Evolutionary conservation across 2,329 filamentous ascomycete genomes (phyloP).

Genomic region (Ophiostoma angusticollis): DNA sequence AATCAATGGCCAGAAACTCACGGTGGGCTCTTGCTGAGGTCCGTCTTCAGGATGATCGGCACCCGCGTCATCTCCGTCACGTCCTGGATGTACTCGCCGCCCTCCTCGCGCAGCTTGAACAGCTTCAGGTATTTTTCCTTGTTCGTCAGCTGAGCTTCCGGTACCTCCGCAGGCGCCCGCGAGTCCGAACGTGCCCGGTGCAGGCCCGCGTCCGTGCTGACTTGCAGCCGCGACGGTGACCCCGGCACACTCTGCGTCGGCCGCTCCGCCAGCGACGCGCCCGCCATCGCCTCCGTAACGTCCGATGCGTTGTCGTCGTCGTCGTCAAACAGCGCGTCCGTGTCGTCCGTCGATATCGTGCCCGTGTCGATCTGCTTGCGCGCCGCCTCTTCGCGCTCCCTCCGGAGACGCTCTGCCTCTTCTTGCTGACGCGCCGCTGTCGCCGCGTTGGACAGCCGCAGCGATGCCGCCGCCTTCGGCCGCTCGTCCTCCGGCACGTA

Average conservation of each 20-base stretch:
- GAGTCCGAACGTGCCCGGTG: conserved; percentile 89
- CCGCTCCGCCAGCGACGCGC: conserved; percentile 77
- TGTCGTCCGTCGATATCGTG: conserved; percentile 84
- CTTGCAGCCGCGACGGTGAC: conserved; percentile 67
- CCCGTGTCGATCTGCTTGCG: conserved; percentile 90
- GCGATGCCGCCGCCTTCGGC: conserved; percentile 65
- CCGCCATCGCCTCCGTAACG: conserved; percentile 79
- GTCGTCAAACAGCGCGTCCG: conserved; percentile 91
- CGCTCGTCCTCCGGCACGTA: conserved; percentile 96
- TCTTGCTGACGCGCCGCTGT: conserved; percentile 71
- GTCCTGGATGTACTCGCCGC: conserved; percentile 94
- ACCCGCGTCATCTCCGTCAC: conserved; percentile 95
- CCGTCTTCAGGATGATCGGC: conserved; percentile 96
- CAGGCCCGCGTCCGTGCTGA: conserved; percentile 51
- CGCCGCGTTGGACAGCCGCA: conserved; percentile 60
- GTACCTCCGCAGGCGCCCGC: conserved; percentile 68
- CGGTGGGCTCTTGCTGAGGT: conserved; percentile 97
- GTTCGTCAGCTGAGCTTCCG: conserved; percentile 70
- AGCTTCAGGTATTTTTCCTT: conserved; percentile 94
- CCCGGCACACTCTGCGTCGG: conserved; percentile 92
- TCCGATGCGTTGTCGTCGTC: conserved; percentile 82
- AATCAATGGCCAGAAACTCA: conserved; percentile 46
- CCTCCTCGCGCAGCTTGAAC: conserved; percentile 82
- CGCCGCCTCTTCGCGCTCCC: conserved; percentile 80
- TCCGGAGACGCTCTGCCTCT: conserved; percentile 65